phyloP scores from a whole-genome alignment of 2,329 filamentous ascomycete genomes.

The Stromatinia cepivora region DNA sequence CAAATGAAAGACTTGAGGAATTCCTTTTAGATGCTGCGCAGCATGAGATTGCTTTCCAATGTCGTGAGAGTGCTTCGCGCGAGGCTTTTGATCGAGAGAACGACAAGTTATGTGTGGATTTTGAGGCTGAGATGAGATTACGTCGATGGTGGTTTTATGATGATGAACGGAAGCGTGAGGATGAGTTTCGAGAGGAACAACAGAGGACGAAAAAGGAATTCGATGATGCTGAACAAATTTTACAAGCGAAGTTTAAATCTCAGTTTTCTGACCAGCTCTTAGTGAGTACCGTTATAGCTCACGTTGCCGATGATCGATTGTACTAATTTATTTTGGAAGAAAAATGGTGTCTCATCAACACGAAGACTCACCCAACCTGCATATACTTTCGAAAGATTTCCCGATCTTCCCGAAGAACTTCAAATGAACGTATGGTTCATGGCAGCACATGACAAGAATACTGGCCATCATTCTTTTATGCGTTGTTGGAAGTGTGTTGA shows the following conservation, averaged over 20 bases:
- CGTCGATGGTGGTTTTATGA: background rate
- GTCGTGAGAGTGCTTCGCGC: background rate
- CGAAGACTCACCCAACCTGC: background rate
- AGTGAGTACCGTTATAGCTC: too few species aligned
- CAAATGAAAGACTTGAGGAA: background rate
- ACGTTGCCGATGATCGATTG: background rate
- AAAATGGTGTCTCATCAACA: background rate
- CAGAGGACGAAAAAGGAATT: background rate
- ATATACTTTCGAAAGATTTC: background rate
- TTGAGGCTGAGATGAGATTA: too few species aligned
- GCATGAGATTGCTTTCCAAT: background rate
- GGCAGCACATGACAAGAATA: background rate
- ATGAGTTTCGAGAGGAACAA: background rate
- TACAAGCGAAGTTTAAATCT: background rate
- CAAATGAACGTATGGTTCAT: background rate
- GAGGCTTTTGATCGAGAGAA: background rate
- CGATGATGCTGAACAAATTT: too few species aligned
- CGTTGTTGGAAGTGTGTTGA: too few species aligned
- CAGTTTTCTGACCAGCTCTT: background rate
- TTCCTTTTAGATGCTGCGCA: background rate
- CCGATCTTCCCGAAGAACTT: background rate
- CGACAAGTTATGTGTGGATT: too few species aligned
- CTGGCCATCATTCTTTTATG: too few species aligned
- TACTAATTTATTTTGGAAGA: background rate
- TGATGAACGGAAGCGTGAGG: accelerated